These are phyloP conservation scores for Hura crepitans DNA, from an alignment of 441 rosid species.

Conservation along the genomic window DNA sequence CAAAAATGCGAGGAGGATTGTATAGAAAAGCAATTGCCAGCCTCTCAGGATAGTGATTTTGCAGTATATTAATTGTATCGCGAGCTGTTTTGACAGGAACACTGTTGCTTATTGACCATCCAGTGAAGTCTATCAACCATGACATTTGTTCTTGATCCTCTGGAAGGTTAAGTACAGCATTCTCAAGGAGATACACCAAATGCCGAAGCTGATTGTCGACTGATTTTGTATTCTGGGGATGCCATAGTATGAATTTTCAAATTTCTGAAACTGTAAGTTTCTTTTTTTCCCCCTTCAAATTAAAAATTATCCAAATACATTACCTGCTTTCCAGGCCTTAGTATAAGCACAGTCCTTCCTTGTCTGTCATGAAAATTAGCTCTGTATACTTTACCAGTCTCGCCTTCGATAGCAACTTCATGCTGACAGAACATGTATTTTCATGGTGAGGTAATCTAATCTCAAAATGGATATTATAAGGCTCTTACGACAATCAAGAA, in stretches of 20 bases:
- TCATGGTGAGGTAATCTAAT: conserved; percentile 17
- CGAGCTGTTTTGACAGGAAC: conserved; percentile 80
- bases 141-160: conserved; percentile 92
- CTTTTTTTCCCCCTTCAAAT: no score
- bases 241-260: conserved; percentile 3
- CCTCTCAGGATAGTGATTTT: conserved; percentile 94
- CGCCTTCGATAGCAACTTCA: conserved; percentile 81
- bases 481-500: neutral
- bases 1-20: conserved; percentile 86
- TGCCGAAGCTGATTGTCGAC: conserved; percentile 69
- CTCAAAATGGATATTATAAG: neutral
- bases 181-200: conserved; percentile 84
- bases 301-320: conserved; percentile 8
- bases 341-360: conserved; percentile 79
- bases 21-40: conserved; percentile 85
- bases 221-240: conserved; percentile 62
- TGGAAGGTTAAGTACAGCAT: conserved; percentile 83
- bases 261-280: conserved; percentile 2
- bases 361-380: conserved; percentile 81
- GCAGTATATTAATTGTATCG: conserved; percentile 62
- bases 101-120: conserved; percentile 63
- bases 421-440: conserved; percentile 36
- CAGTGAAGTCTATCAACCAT: conserved; percentile 93
- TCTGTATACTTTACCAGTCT: conserved; percentile 80
- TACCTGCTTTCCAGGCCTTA: conserved; percentile 91